Evolutionary conservation across 2,329 filamentous ascomycete species (phyloP), one percentile per base, ranked within the genome.

Genomic region (Aspergillus ibericus): DNA sequence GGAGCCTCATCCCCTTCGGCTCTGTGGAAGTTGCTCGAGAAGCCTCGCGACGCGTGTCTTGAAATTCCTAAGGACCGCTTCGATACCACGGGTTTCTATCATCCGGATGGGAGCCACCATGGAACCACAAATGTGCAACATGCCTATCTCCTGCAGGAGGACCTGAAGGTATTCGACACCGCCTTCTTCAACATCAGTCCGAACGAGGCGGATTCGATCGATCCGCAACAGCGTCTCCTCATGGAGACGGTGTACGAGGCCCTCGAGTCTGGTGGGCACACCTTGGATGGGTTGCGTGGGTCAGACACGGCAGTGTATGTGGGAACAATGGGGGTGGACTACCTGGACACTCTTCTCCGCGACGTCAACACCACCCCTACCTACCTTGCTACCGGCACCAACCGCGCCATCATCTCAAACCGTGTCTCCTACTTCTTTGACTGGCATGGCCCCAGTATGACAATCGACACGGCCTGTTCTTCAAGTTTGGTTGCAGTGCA

Each of bases 401-500:
- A 67, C 3, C 61, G 67, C 6, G 66, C 65, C 12, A 74, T 78
- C 12, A 51, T 75, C 13, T 65, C 72, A 2, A 75, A 75, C 42
- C 66, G 72, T 1, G 52, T 73, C 22, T 72, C 70, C 0, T 72
- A 75, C 64, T 73, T 55, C 27, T 63, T 60, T 29, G 55, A 63
- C 55, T 59, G 57, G 57, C 42, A 58, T 8, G 62, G 77, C 0
- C 73, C 76, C 0, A 69, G 63, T 4, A 67, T 77, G 59, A 77
- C 74, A 0, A 67, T 80, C 20, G 77, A 80, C 29, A 80, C 78
- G 0, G 77, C 77, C 3, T 80, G 78, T 53, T 78, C 75, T 1
- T 73, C 73, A 0, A 72, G 67, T 49, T 52, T 80, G 27, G 63
- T 72, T 7, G 68, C 71, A 4, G 22, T 73, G 0, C 70, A 73